Evolutionary conservation across 805 yeast species (phyloP), one percentile per base, ranked within the genome.

Genomic region (Myxozyma nipponensis): DNA sequence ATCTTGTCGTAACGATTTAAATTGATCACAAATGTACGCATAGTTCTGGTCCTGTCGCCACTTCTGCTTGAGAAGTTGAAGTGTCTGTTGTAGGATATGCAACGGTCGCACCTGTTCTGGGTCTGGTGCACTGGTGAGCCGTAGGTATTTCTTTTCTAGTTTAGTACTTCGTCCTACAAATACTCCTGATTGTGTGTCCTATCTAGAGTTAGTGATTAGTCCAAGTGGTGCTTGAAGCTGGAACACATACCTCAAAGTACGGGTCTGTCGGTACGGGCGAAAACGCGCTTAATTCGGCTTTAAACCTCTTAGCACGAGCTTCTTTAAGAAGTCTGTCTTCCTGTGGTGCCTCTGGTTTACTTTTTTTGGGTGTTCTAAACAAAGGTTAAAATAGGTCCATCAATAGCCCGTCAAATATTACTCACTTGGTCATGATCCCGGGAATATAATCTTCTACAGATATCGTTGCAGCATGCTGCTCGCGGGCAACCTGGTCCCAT

Each of bases 1-100:
- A 69, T 91, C 98, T 68, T 91, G 98, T 60, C 98, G 75, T 52
- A 93, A 76, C 0, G 97, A 86, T 68, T 90, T 91, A 63, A 91
- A 78, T 68, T 91, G 98, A 66, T 87, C 93, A 63, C 91, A 84
- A 10, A 86, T 68, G 66, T 91, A 91, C 35, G 82, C 74, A 64
- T 93, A 93, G 43, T 76, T 74, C 18, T 76, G 76, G 39, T 71
- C 73, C n/a, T 72, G 69, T 3, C 68, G 68, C 52, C 79, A 82
- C 61, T 82, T 83, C 7, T 69, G 63, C 54, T 78, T 66, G 5
- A 91, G 73, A 42, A 73, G 65, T 21, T 71, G 71, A 39, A 83
- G 69, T 2, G 95, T 76, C 59, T 77, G 74, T 52, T 76, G 73
- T 49, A 91, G 68, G 1, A 88, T 72, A 1, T 62, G 65, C 39